Conservation (phyloP, 352 stramenopile genomes). For the Globisporangium radiosum region DNA sequence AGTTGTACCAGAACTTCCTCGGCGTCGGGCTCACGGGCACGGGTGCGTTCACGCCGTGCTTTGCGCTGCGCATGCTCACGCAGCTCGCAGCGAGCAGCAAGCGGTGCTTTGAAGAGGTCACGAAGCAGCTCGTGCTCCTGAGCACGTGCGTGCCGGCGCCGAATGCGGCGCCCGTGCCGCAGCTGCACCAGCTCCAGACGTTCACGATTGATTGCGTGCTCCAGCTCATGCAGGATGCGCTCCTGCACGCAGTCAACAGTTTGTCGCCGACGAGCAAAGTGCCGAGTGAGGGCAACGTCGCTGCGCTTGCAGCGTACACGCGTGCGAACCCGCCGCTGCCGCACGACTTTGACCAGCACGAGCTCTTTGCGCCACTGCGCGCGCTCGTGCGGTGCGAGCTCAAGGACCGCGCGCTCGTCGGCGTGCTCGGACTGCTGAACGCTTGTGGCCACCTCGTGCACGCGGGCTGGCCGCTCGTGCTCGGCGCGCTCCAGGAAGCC, state of each 20-base stretch:
- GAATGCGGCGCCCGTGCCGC: constrained; percentile 34
- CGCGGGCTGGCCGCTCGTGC: constrained; percentile 59
- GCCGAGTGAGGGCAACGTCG: constrained; percentile 34
- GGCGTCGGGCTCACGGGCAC: constrained; percentile 57
- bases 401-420: constrained; percentile 64
- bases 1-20: constrained; percentile 76
- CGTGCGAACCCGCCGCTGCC: constrained; percentile 21
- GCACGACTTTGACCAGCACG: constrained; percentile 63
- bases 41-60: constrained; percentile 59
- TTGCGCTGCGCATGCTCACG: constrained; percentile 77
- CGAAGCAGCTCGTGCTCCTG: constrained; percentile 66
- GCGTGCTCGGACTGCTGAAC: constrained; percentile 76
- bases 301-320: constrained; percentile 35
- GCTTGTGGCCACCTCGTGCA: constrained; percentile 66
- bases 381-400: constrained; percentile 63
- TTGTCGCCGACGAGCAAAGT: constrained; percentile 39
- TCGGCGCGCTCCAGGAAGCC: constrained; percentile 59
- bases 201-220: constrained; percentile 77
- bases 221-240: constrained; percentile 67
- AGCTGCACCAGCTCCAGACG: constrained; percentile 63
- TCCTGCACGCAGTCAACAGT: constrained; percentile 59
- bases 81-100: constrained; percentile 67
- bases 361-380: constrained; percentile 55
- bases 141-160: constrained; percentile 43
- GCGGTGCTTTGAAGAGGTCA: constrained; percentile 69